Evolutionary conservation across 192 early-diverging fungal species (phyloP), one percentile per base, ranked within the genome.

Genomic region (Mortierella claussenii): DNA sequence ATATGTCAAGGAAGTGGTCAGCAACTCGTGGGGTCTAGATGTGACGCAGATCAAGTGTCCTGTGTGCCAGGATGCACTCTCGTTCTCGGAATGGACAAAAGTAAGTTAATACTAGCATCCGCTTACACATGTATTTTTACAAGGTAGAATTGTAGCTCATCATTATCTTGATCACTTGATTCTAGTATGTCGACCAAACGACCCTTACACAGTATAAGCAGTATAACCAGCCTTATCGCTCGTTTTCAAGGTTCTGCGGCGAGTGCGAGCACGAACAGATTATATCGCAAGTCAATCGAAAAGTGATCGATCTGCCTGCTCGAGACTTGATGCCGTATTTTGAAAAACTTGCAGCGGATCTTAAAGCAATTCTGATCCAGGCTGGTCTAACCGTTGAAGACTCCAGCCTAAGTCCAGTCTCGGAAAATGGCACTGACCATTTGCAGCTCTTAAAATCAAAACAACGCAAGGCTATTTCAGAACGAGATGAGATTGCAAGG

Each of bases 1-100:
- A 55, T 87, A 87, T 58, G 80, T 87, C 21, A 82, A 75, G 28
- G 84, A 87, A 56, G 82, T 85, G 4, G 86, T 87, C 37, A 81
- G 73, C 33, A 82, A 80, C 57, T 88, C 86, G 20, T 88, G 86
- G 86, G 86, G 86, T 20, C 75, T 88, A 13, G 68, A 70, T 49
- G 75, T 86, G n/a, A 88, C 84, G 13, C 80, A 80, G 46, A 84
- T 88, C 60, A 84, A 79, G 46, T 88, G 86, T 54, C 86, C 86
- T 43, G 86, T 88, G 13, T 88, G 86, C 55, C 82, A 81, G 48
- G 81, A 79, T 11, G 28, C 42, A n/a, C 78, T 88, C 30, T 65
- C 83, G 37, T 76, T 82, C 24, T 47, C 69, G 21, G 86, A 88
- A 76, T 88, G 86, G 86, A 79, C 78, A 62, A 78, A 70, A 61